Percentiles rank a stretch among this genome's conserved stretches.
These are phyloP conservation scores for Syncephalastrum racemosum DNA, from an alignment of 371 early-diverging fungal species.

Conservation along the genomic window DNA sequence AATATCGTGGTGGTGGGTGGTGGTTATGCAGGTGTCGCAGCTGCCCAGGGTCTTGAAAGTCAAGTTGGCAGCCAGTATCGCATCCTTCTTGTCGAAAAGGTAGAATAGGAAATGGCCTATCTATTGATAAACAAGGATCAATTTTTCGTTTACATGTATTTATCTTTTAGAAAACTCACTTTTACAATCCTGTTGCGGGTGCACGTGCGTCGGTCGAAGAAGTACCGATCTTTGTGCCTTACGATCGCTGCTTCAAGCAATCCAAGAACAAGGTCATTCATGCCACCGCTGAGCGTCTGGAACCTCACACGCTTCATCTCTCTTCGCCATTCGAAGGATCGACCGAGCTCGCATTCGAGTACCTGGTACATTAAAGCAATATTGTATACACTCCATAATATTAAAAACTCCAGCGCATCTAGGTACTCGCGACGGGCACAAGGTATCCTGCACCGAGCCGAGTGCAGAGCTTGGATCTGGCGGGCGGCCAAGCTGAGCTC, in stretches of 20 bases:
- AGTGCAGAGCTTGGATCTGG: slow-evolving; percentile 9
- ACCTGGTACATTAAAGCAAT: slow-evolving; percentile 9
- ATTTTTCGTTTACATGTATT: neutral
- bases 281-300: slow-evolving; percentile 22
- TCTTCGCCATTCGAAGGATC: slow-evolving; percentile 17
- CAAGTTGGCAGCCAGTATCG: slow-evolving; percentile 14
- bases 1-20: slow-evolving; percentile 42
- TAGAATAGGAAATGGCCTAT: slow-evolving; percentile 1
- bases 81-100: slow-evolving; percentile 34
- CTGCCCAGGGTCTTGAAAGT: slow-evolving; percentile 28
- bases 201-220: slow-evolving; percentile 26
- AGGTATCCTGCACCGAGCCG: slow-evolving; percentile 24
- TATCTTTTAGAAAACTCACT: slow-evolving; percentile 25
- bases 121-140: neutral
- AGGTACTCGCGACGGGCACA: slow-evolving; percentile 34
- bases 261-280: slow-evolving; percentile 28
- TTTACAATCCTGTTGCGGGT: slow-evolving; percentile 33
- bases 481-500: slow-evolving; percentile 30
- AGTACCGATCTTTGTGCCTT: slow-evolving; percentile 28
- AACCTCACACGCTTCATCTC: slow-evolving; percentile 15
- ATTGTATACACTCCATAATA: too few relatives aligned
- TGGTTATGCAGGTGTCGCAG: slow-evolving; percentile 33
- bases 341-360: slow-evolving; percentile 18
- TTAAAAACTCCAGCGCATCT: neutral
- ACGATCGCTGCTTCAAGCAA: slow-evolving; percentile 20